Base-by-base conservation (phyloP, 2,329 filamentous ascomycete genomes). In the Sporothrix curviconia region DNA sequence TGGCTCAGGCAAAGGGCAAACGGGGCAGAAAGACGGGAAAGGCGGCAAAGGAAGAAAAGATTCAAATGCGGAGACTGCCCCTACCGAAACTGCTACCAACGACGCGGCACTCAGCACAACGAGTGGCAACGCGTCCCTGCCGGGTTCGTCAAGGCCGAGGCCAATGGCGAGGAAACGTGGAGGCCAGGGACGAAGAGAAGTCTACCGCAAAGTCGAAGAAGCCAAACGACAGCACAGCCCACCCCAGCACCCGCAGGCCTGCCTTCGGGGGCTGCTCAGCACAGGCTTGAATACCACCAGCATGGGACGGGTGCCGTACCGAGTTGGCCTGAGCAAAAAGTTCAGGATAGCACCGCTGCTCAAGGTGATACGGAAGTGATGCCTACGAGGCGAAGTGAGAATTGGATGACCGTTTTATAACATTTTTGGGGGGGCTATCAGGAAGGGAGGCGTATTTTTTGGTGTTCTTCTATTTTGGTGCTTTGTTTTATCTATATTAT, bases 251-350 rank as follows among this genome's bases (percentile, higher is more conserved):
- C n/a, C n/a, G n/a, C n/a, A n/a, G n/a, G n/a, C n/a, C n/a, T n/a
- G n/a, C n/a, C n/a, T n/a, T n/a, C 17, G 32, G 17, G 42, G n/a
- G 25, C 19, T 28, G 30, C 53, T 55, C 9, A 36, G 34, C 11
- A 49, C 32, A 11, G 42, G 52, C 12, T 22, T 54, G 25, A 25
- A 54, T 53, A 53, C 60, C 42, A 57, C 49, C 4, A 22, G 22
- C 14, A 64, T 64, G 55, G 62, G 64, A 14, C 78, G 75, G 60
- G 76, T 76, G 15, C 61, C 73, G 15, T 78, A 76, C 60, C 72
- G 78, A 15, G 77, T 81, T 55, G 78, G 78, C 3, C 66, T 81
- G 62, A 81, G 78, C 68, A 79, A 74, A 66, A 71, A 67, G 63
- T 73, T 73, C 17, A 71, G 75, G 58, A 80, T 81, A 59, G 76